A percentile compares a stretch with the other conserved stretches of the same genome.
Evolutionary conservation across 1,284 basidiomycete genomes (phyloP).

Genomic region (Ustilago lituana): DNA sequence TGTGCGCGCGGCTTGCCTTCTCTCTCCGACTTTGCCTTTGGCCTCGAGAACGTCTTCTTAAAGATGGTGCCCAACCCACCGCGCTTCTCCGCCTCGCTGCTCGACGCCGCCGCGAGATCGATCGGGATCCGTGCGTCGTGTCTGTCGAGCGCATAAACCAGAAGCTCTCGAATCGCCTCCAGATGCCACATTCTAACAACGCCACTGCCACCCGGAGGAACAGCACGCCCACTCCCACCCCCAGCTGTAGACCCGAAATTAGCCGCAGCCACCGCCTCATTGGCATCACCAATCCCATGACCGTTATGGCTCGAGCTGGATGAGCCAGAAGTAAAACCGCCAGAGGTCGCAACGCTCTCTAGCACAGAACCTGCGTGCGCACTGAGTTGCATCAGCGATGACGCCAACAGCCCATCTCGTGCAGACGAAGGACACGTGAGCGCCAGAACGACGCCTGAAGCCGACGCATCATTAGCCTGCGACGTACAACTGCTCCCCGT

Average conservation of each 20-base stretch:
- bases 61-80: slow-evolving; percentile 34
- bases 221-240: slow-evolving; percentile 41
- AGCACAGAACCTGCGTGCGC: slow-evolving; percentile 42
- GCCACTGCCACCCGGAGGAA: slow-evolving; percentile 46
- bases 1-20: background rate
- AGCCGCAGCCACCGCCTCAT: slow-evolving; percentile 35
- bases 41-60: slow-evolving; percentile 37
- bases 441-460: slow-evolving; percentile 48
- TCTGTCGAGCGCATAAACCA: slow-evolving; percentile 46
- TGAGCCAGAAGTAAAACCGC: slow-evolving; percentile 5
- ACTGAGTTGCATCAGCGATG: slow-evolving; percentile 40
- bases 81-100: slow-evolving; percentile 3
- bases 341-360: slow-evolving; percentile 33
- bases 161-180: slow-evolving; percentile 47
- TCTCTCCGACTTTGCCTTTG: slow-evolving; percentile 7
- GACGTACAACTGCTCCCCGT: background rate
- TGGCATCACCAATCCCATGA: slow-evolving; percentile 7
- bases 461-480: background rate
- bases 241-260: slow-evolving; percentile 49
- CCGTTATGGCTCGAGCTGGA: slow-evolving; percentile 20
- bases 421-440: slow-evolving; percentile 36
- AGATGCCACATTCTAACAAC: slow-evolving; percentile 57
- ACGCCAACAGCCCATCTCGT: slow-evolving; percentile 15
- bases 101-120: slow-evolving; percentile 20
- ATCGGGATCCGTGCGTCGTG: slow-evolving; percentile 37